Percentiles rank a stretch among this genome's conserved stretches.
Conservation (phyloP, 2,329 filamentous ascomycete genomes). For the Trichoderma koningiopsis region DNA sequence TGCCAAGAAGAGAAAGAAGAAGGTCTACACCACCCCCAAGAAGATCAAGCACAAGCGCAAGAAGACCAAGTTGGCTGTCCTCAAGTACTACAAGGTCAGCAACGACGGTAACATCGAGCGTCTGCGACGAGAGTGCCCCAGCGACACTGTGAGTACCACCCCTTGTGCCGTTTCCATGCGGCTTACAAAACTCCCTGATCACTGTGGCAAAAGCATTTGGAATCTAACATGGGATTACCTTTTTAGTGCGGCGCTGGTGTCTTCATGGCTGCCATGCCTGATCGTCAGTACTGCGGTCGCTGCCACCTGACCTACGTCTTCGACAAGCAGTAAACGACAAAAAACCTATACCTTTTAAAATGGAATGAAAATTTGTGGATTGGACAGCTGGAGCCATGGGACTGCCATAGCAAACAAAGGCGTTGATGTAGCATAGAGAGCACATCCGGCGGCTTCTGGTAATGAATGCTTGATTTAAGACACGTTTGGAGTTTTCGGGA, state of each 20-base stretch:
- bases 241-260: constrained; percentile 94
- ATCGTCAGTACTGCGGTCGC: constrained; percentile 93
- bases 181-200: neutral
- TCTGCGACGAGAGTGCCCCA: constrained; percentile 95
- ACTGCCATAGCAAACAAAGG: constrained; percentile 39
- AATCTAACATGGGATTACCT: constrained; percentile 4
- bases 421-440: constrained; percentile 49
- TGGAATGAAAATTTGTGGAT: constrained; percentile 35
- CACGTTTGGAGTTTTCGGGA: constrained; percentile 25
- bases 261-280: constrained; percentile 99
- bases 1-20: constrained; percentile 99
- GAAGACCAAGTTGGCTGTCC: constrained; percentile 99
- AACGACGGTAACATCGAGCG: constrained; percentile 99
- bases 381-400: constrained; percentile 37
- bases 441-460: constrained; percentile 44
- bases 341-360: constrained; percentile 28
- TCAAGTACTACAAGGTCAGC: constrained; percentile 99
- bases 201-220: neutral
- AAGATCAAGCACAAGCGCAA: constrained; percentile 99
- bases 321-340: constrained; percentile 60
- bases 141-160: constrained; percentile 70
- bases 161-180: neutral
- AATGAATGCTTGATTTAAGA: constrained; percentile 44
- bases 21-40: constrained; percentile 99
- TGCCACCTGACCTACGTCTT: constrained; percentile 76